Evolutionary conservation across 2,329 filamentous ascomycete species (phyloP).

Genomic region (Diaporthe sp.): DNA sequence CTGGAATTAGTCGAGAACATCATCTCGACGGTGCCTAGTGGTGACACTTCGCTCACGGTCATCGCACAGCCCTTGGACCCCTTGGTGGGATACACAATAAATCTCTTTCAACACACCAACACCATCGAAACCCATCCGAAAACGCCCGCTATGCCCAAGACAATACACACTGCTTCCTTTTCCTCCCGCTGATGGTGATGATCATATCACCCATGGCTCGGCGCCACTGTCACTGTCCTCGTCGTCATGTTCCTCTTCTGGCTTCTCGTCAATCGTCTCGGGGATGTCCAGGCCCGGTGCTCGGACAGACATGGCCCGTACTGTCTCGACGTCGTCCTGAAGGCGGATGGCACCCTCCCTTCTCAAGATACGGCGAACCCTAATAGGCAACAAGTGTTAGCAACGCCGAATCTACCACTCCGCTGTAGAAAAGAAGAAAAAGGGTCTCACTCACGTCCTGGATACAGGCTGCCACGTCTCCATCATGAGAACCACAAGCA

Average conservation of each 20-base stretch:
- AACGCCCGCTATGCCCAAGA: conserved; percentile 29
- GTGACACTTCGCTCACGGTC: background rate
- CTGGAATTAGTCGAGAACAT: background rate
- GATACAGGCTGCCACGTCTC: conserved; percentile 44
- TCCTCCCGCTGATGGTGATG: background rate
- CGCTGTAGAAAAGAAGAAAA: background rate
- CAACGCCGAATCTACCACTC: background rate
- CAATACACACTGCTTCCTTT: background rate
- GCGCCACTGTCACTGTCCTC: conserved; percentile 42
- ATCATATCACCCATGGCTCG: conserved; percentile 29
- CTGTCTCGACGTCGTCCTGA: conserved; percentile 17
- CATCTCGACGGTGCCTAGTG: background rate
- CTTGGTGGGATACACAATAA: background rate
- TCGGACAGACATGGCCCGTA: conserved; percentile 36
- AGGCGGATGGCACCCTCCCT: conserved; percentile 40
- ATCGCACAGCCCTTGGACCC: background rate
- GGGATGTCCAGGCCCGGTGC: conserved; percentile 29
- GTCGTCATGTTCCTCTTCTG: conserved; percentile 41
- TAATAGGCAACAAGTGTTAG: conserved; percentile 7
- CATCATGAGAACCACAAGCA: conserved; percentile 47
- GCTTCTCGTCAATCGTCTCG: conserved; percentile 14
- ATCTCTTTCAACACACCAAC: background rate
- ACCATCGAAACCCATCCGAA: background rate
- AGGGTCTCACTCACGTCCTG: conserved; percentile 41
- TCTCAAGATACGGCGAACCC: conserved; percentile 39